Evolutionary conservation across 2,329 filamentous ascomycete genomes (phyloP), one percentile per base, ranked within the genome.

Genomic region (Microdochium bolleyi): DNA sequence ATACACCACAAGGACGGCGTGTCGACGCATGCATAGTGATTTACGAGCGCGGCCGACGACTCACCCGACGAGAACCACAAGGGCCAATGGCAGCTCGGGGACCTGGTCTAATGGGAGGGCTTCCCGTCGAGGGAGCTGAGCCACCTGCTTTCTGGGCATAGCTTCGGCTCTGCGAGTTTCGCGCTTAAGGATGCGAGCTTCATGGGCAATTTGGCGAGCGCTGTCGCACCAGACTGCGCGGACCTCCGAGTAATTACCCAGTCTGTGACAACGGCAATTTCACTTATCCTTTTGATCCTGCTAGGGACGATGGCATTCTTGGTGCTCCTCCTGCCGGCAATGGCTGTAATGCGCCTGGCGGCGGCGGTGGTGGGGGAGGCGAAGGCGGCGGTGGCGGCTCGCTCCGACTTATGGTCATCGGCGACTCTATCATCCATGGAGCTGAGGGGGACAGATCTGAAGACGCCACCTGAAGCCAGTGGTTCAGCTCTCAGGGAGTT

Each of bases 1-100:
- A 58, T 67, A 3, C 66, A 64, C 53, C 55, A 67, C 56, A 66
- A 67, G 52, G 64, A 66, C 27, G 62, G 63, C 2, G 8, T 60
- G 3, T 27, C 55, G 44, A 64, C 63, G 0, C 64, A 66, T 30
- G 54, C 53, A 49, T 64, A 64, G 55, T 62, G 64, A 3, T 64
- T 63, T 46, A 62, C 57, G 24, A 61, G 60, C 30, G 49, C 24
- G 21, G 58, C 55, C 16, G 64, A 66, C 49, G 63, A 66, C 9
- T 56, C 30, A 34, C 4, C 52, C 30, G 60, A 64, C 49, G 63
- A 66, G 55, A 66, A 66, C 49, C 57, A 53, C 25, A 58, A 56
- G 1, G 61, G 63, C 2, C 24, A n/a, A n/a, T 66, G 64, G 63
- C 64, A 63, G 53, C 61, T 58, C 52, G 62, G 62, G 41, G 55